Evolutionary conservation across 179 eudicot species (phyloP), one percentile per base, ranked within the genome.

Genomic region (Pouteria campechiana): DNA sequence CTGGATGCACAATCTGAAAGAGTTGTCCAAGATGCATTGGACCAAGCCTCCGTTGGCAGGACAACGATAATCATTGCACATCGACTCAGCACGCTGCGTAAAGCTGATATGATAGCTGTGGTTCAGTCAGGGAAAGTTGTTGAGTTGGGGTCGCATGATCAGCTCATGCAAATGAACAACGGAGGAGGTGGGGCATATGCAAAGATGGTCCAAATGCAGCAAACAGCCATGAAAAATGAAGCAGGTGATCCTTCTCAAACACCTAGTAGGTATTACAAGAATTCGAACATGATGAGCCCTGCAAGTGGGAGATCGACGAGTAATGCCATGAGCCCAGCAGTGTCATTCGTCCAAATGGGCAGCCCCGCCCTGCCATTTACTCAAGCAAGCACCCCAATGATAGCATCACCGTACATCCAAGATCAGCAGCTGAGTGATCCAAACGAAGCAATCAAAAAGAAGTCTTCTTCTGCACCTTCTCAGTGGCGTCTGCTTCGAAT

Each of bases 61-160:
- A 68, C 74, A 38, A 63, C 74, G 4, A 27, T 68, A 4, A 44
- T 58, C 34, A 27, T 68, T 15, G 74, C 69, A 13, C 74, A 57
- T 46, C 54, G 58, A 6, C 65, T 68, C 16, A 25, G 46, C 14
- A 68, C 74, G 18, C 53, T 68, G 19, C 47, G 61, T 13, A 44
- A 44, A 12, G 44, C 62, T 9, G 42, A 68, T 40, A 54, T 14
- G 22, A 68, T 68, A 13, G 50, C 49, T 2, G 74, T 68, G 23
- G 21, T 68, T 7, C 46, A 62, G 17, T 48, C 57, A 7, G 74
- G 74, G 1, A 68, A 28, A 25, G 68, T 62, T 7, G n/a, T 68
- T 8, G 73, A 68, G 53, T 43, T 50, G 10, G 73, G 73, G 15
- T 52, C 73, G 13, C 73, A 62, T 21, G 48, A 57, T 27, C 44